Evolutionary conservation across 306 rosid genomes (phyloP).

Genomic region (Spatholobus suberectus): DNA sequence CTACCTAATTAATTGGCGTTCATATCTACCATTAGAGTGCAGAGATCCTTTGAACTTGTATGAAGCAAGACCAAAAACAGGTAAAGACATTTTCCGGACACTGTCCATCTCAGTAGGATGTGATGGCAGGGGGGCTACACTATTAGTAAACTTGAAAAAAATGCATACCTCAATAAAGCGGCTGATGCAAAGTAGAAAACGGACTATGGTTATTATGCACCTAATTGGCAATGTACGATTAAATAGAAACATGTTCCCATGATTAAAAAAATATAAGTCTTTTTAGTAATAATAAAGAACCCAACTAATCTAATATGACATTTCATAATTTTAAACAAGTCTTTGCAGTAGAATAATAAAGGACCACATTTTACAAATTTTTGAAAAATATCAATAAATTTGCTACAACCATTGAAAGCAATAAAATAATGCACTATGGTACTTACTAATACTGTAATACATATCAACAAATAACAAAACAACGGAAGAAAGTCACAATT

Average conservation of each 20-base stretch:
- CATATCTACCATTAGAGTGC: conserved; percentile 76
- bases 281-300: conserved; percentile 1
- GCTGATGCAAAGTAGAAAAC: conserved; percentile 10
- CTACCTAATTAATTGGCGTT: conserved; percentile 61
- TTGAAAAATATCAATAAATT: not conserved
- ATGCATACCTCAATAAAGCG: not conserved
- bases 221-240: not conserved
- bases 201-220: conserved; percentile 8
- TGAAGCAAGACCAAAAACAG: conserved; percentile 87
- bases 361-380: not conserved
- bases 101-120: conserved; percentile 51
- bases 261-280: not conserved
- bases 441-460: not conserved
- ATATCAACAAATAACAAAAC: conserved; percentile 15
- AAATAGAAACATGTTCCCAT: conserved; percentile 9
- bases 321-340: not conserved
- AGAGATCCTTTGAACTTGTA: conserved; percentile 88
- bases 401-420: not conserved
- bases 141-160: conserved; percentile 52
- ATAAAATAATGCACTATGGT: not conserved
- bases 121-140: conserved; percentile 50
- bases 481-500: not conserved
- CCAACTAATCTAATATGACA: not conserved
- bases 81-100: conserved; percentile 63
- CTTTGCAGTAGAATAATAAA: too few relatives aligned